phyloP scores from a whole-genome alignment of 1,284 basidiomycete genomes.

The Apiotrichum veenhuisii region DNA sequence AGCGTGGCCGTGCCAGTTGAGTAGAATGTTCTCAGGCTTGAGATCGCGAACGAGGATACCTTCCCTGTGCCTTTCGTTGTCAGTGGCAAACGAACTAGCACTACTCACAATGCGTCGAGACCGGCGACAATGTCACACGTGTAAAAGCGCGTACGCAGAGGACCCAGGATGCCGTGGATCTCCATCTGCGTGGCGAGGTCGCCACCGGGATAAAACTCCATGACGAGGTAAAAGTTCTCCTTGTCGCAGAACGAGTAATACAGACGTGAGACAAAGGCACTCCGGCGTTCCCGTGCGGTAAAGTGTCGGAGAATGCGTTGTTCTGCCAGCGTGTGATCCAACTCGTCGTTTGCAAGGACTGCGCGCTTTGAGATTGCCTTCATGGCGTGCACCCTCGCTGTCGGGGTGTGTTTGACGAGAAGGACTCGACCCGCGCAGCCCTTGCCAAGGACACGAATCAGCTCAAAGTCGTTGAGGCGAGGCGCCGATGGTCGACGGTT shows the following conservation, averaged over 20 bases:
- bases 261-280: constrained; percentile 89
- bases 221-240: constrained; percentile 72
- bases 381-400: constrained; percentile 74
- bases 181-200: constrained; percentile 95
- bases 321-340: constrained; percentile 92
- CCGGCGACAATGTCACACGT: constrained; percentile 94
- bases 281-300: constrained; percentile 60
- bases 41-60: constrained; percentile 53
- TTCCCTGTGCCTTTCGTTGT: constrained; percentile 39
- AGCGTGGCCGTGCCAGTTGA: constrained; percentile 87
- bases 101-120: constrained; percentile 71
- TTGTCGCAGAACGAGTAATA: constrained; percentile 96
- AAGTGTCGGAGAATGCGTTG: constrained; percentile 88
- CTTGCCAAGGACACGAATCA: constrained; percentile 91
- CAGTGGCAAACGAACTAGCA: neutral
- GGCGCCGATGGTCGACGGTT: constrained; percentile 51
- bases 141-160: constrained; percentile 90
- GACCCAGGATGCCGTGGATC: constrained; percentile 84
- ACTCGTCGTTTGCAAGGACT: constrained; percentile 89
- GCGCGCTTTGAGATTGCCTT: constrained; percentile 96
- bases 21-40: constrained; percentile 79
- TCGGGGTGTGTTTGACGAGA: constrained; percentile 72
- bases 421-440: constrained; percentile 89
- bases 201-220: constrained; percentile 90
- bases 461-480: constrained; percentile 84